Base-by-base conservation (phyloP, 2,329 filamentous ascomycete species). In the Paraphoma chrysanthemicola region DNA sequence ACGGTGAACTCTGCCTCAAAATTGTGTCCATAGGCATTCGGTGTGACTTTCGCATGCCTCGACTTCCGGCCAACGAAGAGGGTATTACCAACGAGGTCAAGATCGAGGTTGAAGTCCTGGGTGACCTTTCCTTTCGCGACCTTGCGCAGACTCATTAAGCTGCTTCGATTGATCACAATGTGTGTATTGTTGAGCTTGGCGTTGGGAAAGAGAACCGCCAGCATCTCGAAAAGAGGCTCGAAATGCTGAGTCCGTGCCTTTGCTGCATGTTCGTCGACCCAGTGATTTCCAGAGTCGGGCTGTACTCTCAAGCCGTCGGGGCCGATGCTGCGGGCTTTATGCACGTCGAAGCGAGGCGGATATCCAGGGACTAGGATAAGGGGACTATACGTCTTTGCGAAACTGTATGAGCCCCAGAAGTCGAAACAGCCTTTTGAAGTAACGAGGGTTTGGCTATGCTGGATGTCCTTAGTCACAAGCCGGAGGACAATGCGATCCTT, bases 21-120 rank as follows among this genome's bases (percentile, higher is more conserved):
- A 18, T 44, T 66, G 49, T 71, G 66, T 2, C 74, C 74, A 47
- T 68, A 77, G 9, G 62, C 48, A 23, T 63, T 52, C 2, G 48
- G 51, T 30, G 56, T 51, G 12, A 28, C n/a, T 29, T 48, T 48
- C 7, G 63, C 53, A 12, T 52, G 62, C 38, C 51, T 47, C 38
- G 72, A 72, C 44, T 68, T 70, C 5, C 73, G 67, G 30, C 58
- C 69, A 12, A 79, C 64, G 43, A 78, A 67, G 2, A 77, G 64
- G 10, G 76, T 77, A 7, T 69, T 59, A 7, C 68, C 57, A 6
- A 77, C 57, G 36, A 77, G 56, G 39, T 74, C 57, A 6, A 75
- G 57, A 42, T 73, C 71, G 46, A 77, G 70, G 23, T 68, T 63
- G 50, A 74, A 77, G n/a, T 53, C 56, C 18, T 73, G 59, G 7